These are phyloP conservation scores for Aspergillus calidoustus DNA, from an alignment of 2,329 filamentous ascomycete genomes.

Conservation along the genomic window DNA sequence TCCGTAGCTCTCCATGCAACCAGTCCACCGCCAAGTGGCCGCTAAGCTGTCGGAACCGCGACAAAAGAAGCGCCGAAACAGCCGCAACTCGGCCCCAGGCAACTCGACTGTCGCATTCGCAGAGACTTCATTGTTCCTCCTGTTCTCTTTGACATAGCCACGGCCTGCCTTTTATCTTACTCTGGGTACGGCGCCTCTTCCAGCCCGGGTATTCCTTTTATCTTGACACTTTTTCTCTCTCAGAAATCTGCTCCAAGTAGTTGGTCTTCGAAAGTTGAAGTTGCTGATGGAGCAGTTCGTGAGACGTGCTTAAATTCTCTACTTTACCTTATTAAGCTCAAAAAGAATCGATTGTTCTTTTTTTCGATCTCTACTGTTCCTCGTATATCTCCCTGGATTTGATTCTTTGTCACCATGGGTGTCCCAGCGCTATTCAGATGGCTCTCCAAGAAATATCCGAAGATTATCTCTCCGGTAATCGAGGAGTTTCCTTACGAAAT, in stretches of 20 bases:
- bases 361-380: constrained; percentile 6
- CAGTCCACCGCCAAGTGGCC: constrained; percentile 25
- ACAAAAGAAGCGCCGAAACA: constrained; percentile 30
- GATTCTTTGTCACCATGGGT: constrained; percentile 67
- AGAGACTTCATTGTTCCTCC: constrained; percentile 24
- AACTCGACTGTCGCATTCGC: constrained; percentile 20
- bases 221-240: not conserved
- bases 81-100: constrained; percentile 18
- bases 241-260: constrained; percentile 4
- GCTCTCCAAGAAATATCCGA: constrained; percentile 96
- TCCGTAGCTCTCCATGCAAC: constrained; percentile 7
- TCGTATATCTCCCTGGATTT: constrained; percentile 1
- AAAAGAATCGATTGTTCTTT: constrained; percentile 12
- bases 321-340: constrained; percentile 11
- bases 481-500: constrained; percentile 83
- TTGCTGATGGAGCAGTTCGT: constrained; percentile 25
- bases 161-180: constrained; percentile 8
- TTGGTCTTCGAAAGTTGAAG: constrained; percentile 12
- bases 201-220: not conserved
- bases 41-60: constrained; percentile 29
- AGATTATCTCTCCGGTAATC: constrained; percentile 89
- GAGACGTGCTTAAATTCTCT: constrained; percentile 16
- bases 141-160: constrained; percentile 9
- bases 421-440: constrained; percentile 94
- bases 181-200: constrained; percentile 7